These are phyloP conservation scores for Cladophialophora psammophila DNA, from an alignment of 2,329 filamentous ascomycete species.

Conservation along the genomic window DNA sequence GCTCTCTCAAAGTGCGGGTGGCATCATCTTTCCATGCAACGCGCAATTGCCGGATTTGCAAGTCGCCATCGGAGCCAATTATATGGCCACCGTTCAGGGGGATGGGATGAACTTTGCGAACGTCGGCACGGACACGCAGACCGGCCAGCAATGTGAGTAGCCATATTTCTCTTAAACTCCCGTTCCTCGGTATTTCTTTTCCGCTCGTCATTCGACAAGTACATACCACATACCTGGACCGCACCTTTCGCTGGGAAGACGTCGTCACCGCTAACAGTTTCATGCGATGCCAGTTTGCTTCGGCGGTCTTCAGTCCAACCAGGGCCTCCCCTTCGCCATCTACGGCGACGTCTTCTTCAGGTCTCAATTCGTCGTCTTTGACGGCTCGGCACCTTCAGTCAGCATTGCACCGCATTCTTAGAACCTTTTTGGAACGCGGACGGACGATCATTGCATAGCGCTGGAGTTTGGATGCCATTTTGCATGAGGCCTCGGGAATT, in stretches of 20 bases:
- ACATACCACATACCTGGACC: too few species aligned
- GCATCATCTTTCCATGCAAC: conserved; percentile 67
- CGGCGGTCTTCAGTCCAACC: conserved; percentile 66
- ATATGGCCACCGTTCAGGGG: conserved; percentile 62
- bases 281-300: conserved; percentile 56
- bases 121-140: conserved; percentile 54
- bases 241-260: neutral
- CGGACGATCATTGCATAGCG: neutral
- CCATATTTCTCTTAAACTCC: neutral
- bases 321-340: conserved; percentile 63
- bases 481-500: too few species aligned
- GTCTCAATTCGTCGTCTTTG: conserved; percentile 67
- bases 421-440: neutral
- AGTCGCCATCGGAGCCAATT: conserved; percentile 60
- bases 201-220: neutral
- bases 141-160: conserved; percentile 49
- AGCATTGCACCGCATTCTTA: conserved; percentile 57
- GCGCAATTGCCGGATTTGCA: conserved; percentile 61
- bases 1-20: conserved; percentile 54
- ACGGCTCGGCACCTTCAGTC: conserved; percentile 60
- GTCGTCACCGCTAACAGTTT: conserved; percentile 31
- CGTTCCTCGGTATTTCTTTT: neutral
- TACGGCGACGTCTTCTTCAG: conserved; percentile 69
- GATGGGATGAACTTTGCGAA: conserved; percentile 63
- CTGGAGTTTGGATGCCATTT: neutral